Evolutionary conservation across 345 rosid genomes (phyloP).

Genomic region (Lenwebbia sp.): DNA sequence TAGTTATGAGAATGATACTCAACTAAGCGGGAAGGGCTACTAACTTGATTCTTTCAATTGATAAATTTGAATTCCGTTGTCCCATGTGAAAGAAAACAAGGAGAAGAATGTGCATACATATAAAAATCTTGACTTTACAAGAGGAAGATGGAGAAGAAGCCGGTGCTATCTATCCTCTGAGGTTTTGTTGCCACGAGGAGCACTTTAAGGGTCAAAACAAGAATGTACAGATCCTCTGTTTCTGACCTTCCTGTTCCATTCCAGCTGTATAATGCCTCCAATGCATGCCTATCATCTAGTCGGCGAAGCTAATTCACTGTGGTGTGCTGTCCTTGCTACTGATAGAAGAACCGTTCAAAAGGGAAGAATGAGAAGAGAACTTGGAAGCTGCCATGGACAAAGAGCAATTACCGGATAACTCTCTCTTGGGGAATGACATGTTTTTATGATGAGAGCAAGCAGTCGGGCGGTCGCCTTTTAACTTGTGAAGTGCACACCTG

Average conservation of each 20-base stretch:
- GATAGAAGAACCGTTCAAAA: background rate
- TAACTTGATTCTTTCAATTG: background rate
- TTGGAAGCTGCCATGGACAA: background rate
- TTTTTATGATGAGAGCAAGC: no score
- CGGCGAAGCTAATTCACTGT: background rate
- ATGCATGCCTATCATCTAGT: background rate
- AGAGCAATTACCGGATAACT: background rate
- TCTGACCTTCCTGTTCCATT: background rate
- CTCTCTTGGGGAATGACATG: no score
- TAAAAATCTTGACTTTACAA: background rate
- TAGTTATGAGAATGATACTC: background rate
- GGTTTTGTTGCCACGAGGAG: background rate
- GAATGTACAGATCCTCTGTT: background rate
- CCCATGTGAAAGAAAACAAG: no score
- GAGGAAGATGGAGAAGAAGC: background rate
- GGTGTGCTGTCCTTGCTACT: background rate
- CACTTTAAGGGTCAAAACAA: background rate
- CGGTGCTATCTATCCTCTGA: background rate
- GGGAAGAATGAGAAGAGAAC: background rate
- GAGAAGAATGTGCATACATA: background rate
- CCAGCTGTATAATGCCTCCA: background rate
- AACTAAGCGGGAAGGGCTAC: background rate
- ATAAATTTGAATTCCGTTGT: background rate
- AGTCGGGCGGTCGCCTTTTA: no score
- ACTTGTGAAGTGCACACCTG: no score